Evolutionary conservation across 1,284 basidiomycete species (phyloP), one percentile per base, ranked within the genome.

Genomic region (Polyporus tsugae): DNA sequence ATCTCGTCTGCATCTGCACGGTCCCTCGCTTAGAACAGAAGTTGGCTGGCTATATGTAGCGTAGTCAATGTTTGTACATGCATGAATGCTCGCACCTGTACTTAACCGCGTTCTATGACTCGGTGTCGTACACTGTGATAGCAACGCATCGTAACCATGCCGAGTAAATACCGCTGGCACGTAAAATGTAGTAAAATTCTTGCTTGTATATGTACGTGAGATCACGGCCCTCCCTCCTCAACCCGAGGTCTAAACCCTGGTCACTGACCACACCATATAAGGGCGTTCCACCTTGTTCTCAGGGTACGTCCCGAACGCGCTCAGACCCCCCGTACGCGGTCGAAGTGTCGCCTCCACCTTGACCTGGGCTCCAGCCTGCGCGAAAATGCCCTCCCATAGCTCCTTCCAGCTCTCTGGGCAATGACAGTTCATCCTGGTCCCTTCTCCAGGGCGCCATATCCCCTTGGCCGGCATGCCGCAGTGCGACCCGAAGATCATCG

Each of bases 331-430:
- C 15, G n/a, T 39, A 10, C 58, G 55, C 55, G 61, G 49, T 36
- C 44, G 13, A 9, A 67, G 25, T 19, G n/a, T 36, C 42, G 64
- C 64, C 22, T 42, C 17, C 55, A 67, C 65, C 22, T 44, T 57
- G 35, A 82, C 81, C 67, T 73, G 66, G 10, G 83, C 80, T 0
- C 75, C 76, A 4, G 79, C 81, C 60, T 77, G 73, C 65, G 73
- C 73, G 60, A 84, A 84, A 10, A 85, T 75, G 11, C 78, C 79
- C 65, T 82, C 78, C 84, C 85, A 86, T 49, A 85, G 70, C 60
- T 79, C 79, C 25, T 66, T 69, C 82, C 83, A 86, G 61, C 78
- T 81, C 67, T 82, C 78, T 0, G 82, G 81, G 7, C 67, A 74
- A 41, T 84, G 80, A 46, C 75, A 74, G 70, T 81, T 79, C 72